These are phyloP conservation scores for Euphrasia confusa DNA, from an alignment of 257 asterid genomes.

Conservation along the genomic window DNA sequence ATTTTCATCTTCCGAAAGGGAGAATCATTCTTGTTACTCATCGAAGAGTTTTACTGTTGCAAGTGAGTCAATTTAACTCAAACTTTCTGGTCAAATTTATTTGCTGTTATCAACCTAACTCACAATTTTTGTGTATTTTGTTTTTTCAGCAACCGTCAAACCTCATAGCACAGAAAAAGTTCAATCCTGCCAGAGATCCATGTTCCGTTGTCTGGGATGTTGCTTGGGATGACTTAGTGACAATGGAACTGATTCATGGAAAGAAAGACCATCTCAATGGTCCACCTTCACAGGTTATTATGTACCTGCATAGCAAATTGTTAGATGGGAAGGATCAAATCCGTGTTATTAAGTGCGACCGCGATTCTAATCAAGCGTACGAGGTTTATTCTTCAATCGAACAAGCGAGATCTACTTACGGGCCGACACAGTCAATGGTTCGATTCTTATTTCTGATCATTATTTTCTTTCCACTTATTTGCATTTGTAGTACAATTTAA, in stretches of 20 bases:
- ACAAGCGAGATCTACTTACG: constrained; percentile 70
- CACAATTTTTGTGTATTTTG: constrained; percentile 12
- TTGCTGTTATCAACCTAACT: constrained; percentile 9
- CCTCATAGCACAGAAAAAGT: constrained; percentile 84
- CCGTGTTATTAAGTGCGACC: constrained; percentile 69
- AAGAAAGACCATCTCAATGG: constrained; percentile 73
- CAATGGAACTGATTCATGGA: constrained; percentile 79
- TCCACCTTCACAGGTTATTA: constrained; percentile 76
- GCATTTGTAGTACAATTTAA: constrained; percentile 6
- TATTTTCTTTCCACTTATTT: constrained; percentile 15
- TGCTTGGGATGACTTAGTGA: constrained; percentile 74
- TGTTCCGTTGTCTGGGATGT: constrained; percentile 94
- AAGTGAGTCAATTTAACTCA: constrained; percentile 46
- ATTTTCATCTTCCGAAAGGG: constrained; percentile 84
- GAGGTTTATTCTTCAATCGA: constrained; percentile 79
- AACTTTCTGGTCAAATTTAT: constrained; percentile 5
- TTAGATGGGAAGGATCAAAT: constrained; percentile 72
- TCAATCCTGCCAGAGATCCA: constrained; percentile 90
- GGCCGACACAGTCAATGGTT: constrained; percentile 62
- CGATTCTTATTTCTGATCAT: constrained; percentile 22
- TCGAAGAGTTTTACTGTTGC: constrained; percentile 77
- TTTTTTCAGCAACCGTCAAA: constrained; percentile 78
- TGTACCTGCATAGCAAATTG: constrained; percentile 62
- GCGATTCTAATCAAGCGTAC: constrained; percentile 71
- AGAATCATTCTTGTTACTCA: constrained; percentile 74